phyloP scores from a whole-genome alignment of 805 yeast species.

The Wickerhamiella azyma region DNA sequence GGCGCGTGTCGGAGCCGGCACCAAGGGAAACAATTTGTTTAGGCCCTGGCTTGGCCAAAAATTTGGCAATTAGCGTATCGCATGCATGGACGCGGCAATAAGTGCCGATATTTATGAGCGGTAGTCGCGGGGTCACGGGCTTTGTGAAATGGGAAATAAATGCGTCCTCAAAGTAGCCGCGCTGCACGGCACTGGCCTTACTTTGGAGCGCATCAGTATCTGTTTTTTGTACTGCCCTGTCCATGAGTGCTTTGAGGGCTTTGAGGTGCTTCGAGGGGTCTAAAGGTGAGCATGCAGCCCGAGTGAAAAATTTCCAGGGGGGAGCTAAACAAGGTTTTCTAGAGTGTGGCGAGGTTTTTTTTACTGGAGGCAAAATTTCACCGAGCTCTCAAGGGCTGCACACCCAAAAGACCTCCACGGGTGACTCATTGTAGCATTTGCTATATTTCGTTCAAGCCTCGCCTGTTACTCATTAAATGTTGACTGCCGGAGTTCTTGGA shows the following conservation, averaged over 20 bases:
- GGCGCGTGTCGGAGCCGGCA: slow-evolving; percentile 67
- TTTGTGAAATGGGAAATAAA: slow-evolving; percentile 18
- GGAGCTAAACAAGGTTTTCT: too few species aligned
- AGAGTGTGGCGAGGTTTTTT: too few species aligned
- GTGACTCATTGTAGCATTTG: neutral
- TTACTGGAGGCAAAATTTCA: too few species aligned
- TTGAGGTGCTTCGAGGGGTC: too few species aligned
- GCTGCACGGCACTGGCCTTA: slow-evolving; percentile 32
- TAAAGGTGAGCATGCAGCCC: neutral
- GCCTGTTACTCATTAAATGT: neutral
- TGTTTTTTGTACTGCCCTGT: slow-evolving; percentile 37
- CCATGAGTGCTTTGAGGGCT: slow-evolving; percentile 5
- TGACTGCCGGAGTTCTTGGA: slow-evolving; percentile 67
- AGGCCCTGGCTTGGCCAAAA: slow-evolving; percentile 22
- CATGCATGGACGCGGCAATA: slow-evolving; percentile 37
- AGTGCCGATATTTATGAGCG: slow-evolving; percentile 51
- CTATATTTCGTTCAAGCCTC: neutral
- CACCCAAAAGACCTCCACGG: too few species aligned
- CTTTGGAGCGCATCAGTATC: slow-evolving; percentile 49
- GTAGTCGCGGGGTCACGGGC: slow-evolving; percentile 31
- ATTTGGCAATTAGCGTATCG: slow-evolving; percentile 29
- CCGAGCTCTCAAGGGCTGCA: too few species aligned
- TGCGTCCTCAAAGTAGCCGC: slow-evolving; percentile 35
- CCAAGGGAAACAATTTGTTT: slow-evolving; percentile 54
- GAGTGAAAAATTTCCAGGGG: neutral